Evolutionary conservation across 495 filamentous ascomycete species (phyloP).

Genomic region (Thermothielavioides terrestris): DNA sequence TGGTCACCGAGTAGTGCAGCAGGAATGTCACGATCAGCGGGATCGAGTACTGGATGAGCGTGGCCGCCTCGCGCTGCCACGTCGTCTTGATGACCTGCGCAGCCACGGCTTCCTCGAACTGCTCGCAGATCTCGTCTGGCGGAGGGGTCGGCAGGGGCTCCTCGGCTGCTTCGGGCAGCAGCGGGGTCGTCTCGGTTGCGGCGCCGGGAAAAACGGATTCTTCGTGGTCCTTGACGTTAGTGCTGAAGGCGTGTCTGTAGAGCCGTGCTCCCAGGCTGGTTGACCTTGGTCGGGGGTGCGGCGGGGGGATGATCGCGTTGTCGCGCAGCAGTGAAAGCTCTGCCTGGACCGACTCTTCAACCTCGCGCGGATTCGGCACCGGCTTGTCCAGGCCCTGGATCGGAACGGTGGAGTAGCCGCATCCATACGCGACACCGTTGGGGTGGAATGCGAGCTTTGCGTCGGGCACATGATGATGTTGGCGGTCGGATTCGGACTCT

Average conservation of each 20-base stretch:
- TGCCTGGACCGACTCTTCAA: slow-evolving; percentile 53
- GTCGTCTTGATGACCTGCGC: slow-evolving; percentile 70
- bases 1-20: slow-evolving; percentile 63
- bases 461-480: not conserved
- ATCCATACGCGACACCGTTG: slow-evolving; percentile 54
- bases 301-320: slow-evolving; percentile 61
- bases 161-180: slow-evolving; percentile 13
- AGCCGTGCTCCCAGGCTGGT: slow-evolving; percentile 16
- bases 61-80: slow-evolving; percentile 72
- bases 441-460: slow-evolving; percentile 60
- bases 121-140: slow-evolving; percentile 26
- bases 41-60: slow-evolving; percentile 46
- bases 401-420: slow-evolving; percentile 36
- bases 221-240: slow-evolving; percentile 44
- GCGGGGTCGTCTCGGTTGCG: slow-evolving; percentile 32
- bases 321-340: slow-evolving; percentile 68
- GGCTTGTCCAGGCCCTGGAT: slow-evolving; percentile 46
- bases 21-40: slow-evolving; percentile 61
- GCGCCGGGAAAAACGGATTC: slow-evolving; percentile 17
- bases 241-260: slow-evolving; percentile 36
- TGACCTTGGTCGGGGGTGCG: slow-evolving; percentile 32
- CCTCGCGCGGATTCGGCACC: slow-evolving; percentile 43
- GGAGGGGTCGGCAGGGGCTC: slow-evolving; percentile 5
- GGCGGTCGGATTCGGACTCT: slow-evolving; percentile 10
- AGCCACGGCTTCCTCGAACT: slow-evolving; percentile 70